A percentile compares a stretch with the other conserved stretches of the same genome.
These are phyloP conservation scores for Solanum lignicaule DNA, from an alignment of 257 asterid species.

Conservation along the genomic window DNA sequence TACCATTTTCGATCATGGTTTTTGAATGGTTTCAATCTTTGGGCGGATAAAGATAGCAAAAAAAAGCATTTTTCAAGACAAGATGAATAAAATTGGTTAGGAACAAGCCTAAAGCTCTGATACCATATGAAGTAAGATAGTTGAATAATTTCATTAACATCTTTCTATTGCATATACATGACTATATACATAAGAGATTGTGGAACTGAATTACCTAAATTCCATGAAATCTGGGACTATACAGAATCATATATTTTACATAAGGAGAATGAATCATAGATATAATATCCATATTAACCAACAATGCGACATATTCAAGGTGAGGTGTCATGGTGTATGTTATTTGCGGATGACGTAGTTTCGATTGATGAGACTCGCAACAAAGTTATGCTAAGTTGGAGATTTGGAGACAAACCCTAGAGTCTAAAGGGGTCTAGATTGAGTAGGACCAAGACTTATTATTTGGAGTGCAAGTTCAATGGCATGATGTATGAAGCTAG, in stretches of 20 bases:
- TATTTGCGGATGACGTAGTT: background rate
- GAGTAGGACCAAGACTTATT: background rate
- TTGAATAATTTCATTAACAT: background rate
- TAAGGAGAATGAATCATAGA: background rate
- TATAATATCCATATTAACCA: background rate
- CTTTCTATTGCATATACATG: background rate
- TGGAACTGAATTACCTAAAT: background rate
- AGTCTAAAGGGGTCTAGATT: background rate
- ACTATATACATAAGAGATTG: background rate
- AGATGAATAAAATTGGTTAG: background rate
- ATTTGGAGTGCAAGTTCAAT: background rate
- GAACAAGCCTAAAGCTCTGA: background rate
- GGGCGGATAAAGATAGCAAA: background rate
- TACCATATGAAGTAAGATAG: background rate
- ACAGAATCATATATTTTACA: background rate
- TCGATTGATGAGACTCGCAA: background rate
- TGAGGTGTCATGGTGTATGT: background rate
- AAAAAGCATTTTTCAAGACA: background rate
- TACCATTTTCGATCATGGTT: background rate
- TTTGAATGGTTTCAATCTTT: background rate
- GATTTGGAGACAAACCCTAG: background rate
- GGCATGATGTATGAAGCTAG: background rate
- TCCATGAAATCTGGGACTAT: background rate
- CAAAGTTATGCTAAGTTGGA: background rate
- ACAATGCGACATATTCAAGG: background rate